Evolutionary conservation across 306 rosid genomes (phyloP), one percentile per base, ranked within the genome.

Genomic region (Rosa chinensis): DNA sequence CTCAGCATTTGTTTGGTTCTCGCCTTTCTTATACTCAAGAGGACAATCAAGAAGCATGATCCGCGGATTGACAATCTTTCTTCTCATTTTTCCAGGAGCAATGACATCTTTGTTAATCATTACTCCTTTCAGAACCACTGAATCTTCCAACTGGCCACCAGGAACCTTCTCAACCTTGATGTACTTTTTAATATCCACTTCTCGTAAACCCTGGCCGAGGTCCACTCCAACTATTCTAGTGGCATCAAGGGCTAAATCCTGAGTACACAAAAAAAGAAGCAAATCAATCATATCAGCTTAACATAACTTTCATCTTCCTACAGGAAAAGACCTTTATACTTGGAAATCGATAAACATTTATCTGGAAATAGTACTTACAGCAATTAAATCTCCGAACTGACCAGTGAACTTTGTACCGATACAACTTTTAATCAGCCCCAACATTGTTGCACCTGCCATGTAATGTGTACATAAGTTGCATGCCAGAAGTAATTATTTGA

Each of bases 1-100:
- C 83, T 94, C 98, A 28, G 98, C 97, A 83, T 94, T 94, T 52
- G 98, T 94, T 83, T 94, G 98, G 87, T 94, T 94, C 84, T 94
- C 98, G 42, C 98, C 98, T 84, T 94, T 94, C 72, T 94, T 94
- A 84, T 94, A 94, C 81, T 94, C 98, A 7, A 94, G 96, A 73
- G 98, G 98, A 50, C 83, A 81, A 82, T 94, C 98, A 20, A 94
- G 97, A 79, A 94, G 98, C 79, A 94, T 84, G 77, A 94, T 90
- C 2, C 98, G 96, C 9, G 98, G 98, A 82, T 92, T 88, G 32
- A 94, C 86, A 83, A 94, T 94, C 90, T 85, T 94, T 86, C 98
- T 94, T 83, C 93, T 92, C 98, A 94, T 94, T 86, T 94, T 94
- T 64, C 98, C 98, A 20, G 97, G 96, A 59, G 96, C 89, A 77